A percentile compares a stretch with the other conserved stretches of the same genome.
Evolutionary conservation across 148 eudicot genomes (phyloP).

Genomic region (Agrostemma githago): DNA sequence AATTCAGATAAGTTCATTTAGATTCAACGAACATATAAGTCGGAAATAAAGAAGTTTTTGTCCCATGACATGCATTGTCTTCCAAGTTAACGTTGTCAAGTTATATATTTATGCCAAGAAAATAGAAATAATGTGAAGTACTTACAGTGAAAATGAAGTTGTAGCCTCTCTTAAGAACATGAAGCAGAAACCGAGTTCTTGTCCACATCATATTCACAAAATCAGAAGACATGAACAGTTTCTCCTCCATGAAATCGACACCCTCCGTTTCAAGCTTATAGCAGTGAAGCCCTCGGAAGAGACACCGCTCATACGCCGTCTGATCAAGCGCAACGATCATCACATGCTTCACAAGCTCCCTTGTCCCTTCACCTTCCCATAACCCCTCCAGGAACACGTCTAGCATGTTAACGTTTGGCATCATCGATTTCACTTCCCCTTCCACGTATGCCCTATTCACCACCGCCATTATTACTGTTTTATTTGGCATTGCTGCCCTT

Average conservation of each 20-base stretch:
- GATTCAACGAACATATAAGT: too few species aligned
- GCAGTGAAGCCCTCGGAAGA: constrained; percentile 51
- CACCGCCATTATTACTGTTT: constrained; percentile 59
- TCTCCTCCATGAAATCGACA: constrained; percentile 43
- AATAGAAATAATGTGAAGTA: not conserved
- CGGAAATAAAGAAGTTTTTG: too few species aligned
- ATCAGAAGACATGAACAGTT: constrained; percentile 59
- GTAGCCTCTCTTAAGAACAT: constrained; percentile 59
- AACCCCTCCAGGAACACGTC: constrained; percentile 71
- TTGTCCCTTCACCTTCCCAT: constrained; percentile 71
- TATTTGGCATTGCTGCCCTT: constrained; percentile 41
- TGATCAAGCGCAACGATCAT: constrained; percentile 72
- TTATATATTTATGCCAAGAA: too few species aligned
- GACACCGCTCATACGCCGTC: constrained; percentile 55
- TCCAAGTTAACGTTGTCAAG: too few species aligned
- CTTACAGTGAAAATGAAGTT: constrained; percentile 71
- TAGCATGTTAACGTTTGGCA: constrained; percentile 53
- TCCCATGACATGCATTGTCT: too few species aligned
- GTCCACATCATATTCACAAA: constrained; percentile 88
- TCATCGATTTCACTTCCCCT: constrained; percentile 25
- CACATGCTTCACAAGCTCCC: constrained; percentile 39
- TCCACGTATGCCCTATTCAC: constrained; percentile 63
- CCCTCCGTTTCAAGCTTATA: constrained; percentile 53
- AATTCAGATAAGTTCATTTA: too few species aligned
- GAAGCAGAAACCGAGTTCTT: constrained; percentile 50